phyloP scores from a whole-genome alignment of 2,329 filamentous ascomycete species.

The Fusarium sp. region DNA sequence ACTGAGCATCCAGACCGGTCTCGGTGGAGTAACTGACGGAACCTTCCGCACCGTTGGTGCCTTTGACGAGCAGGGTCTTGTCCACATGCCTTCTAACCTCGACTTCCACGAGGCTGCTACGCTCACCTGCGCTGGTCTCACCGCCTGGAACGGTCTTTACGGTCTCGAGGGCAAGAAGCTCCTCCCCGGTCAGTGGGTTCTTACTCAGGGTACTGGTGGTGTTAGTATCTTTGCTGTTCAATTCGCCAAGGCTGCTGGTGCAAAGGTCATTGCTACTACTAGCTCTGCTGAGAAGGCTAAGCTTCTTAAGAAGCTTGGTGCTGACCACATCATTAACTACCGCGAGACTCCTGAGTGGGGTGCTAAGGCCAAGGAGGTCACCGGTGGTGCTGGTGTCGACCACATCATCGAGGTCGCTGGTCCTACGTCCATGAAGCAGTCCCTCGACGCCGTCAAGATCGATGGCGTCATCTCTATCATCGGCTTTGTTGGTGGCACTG shows the following conservation, averaged over 20 bases:
- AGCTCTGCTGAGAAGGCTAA: constrained; percentile 59
- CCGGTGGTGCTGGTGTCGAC: constrained; percentile 60
- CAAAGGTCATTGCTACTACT: constrained; percentile 63
- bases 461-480: constrained; percentile 60
- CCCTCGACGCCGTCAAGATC: constrained; percentile 58
- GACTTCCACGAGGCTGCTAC: constrained; percentile 66
- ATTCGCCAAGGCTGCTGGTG: constrained; percentile 64
- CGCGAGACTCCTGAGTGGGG: constrained; percentile 61
- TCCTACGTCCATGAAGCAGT: constrained; percentile 58
- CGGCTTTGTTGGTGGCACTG: constrained; percentile 52
- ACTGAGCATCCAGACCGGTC: constrained; percentile 61
- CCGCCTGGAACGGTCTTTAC: constrained; percentile 75
- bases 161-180: constrained; percentile 62
- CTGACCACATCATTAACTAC: constrained; percentile 65
- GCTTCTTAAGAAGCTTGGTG: constrained; percentile 60
- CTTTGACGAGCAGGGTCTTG: constrained; percentile 76
- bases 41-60: constrained; percentile 75
- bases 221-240: constrained; percentile 76
- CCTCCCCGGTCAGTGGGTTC: constrained; percentile 67
- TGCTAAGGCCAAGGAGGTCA: constrained; percentile 57
- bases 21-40: constrained; percentile 77
- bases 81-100: constrained; percentile 70
- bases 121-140: constrained; percentile 71
- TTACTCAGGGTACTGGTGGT: constrained; percentile 79
- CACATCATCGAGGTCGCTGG: constrained; percentile 64